Conservation (phyloP, 1,284 basidiomycete species). For the Marasmius oreades region DNA sequence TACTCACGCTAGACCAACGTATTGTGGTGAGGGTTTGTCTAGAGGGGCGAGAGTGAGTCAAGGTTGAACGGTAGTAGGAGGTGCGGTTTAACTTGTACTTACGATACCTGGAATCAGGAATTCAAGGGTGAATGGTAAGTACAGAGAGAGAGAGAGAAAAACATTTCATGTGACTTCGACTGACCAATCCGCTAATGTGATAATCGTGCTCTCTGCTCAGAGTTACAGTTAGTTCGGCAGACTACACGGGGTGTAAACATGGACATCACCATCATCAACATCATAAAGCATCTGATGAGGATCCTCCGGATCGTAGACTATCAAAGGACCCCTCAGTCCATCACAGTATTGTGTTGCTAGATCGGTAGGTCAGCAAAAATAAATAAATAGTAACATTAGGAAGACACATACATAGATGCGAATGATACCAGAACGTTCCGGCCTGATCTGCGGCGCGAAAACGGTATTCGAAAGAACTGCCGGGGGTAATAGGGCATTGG, state of each 20-base stretch:
- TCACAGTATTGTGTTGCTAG: slow-evolving; percentile 21
- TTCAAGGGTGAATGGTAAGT: too few species aligned
- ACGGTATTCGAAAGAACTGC: background rate
- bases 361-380: background rate
- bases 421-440: background rate
- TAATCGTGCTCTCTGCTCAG: slow-evolving; percentile 31
- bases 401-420: background rate
- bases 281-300: slow-evolving; percentile 12
- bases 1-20: background rate
- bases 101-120: too few species aligned
- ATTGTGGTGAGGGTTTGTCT: too few species aligned
- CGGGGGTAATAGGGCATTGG: background rate
- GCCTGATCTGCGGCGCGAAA: background rate
- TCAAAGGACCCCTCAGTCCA: slow-evolving; percentile 14
- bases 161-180: too few species aligned
- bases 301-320: slow-evolving; percentile 16
- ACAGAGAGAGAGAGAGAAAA: too few species aligned
- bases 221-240: background rate
- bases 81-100: too few species aligned
- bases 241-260: background rate
- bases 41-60: background rate
- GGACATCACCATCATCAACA: slow-evolving; percentile 28
- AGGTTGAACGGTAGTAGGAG: too few species aligned
- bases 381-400: background rate
- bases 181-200: slow-evolving; percentile 37